Evolutionary conservation across 139 green algal species (phyloP).

Genomic region (Auxenochlorella pyrenoidosa): DNA sequence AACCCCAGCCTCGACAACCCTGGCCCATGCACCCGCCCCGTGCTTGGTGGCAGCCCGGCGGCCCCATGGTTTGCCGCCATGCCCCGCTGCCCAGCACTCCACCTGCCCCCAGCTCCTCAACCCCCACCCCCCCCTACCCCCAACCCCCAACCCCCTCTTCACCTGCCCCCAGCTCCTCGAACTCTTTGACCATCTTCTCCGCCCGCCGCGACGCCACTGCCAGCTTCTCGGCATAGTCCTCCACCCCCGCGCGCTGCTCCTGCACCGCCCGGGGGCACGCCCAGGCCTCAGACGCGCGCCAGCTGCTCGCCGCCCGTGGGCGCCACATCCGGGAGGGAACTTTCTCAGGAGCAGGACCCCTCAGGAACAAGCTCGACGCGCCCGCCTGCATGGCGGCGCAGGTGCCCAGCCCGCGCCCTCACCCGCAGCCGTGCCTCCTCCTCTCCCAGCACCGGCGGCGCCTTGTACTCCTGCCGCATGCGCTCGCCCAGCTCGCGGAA

Average conservation of each 20-base stretch:
- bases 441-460: constrained; percentile 46
- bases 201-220: constrained; percentile 57
- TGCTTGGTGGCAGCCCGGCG: too few species aligned
- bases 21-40: too few species aligned
- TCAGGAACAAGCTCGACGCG: too few species aligned
- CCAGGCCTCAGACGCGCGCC: too few species aligned
- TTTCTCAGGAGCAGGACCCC: too few species aligned
- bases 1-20: too few species aligned
- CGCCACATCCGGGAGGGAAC: too few species aligned
- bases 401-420: too few species aligned
- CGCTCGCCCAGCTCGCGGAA: constrained; percentile 76
- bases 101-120: background rate
- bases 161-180: constrained; percentile 66
- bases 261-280: constrained; percentile 12
- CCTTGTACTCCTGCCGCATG: constrained; percentile 49
- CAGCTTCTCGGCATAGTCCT: constrained; percentile 65
- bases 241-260: constrained; percentile 46
- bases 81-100: too few species aligned
- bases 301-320: too few species aligned
- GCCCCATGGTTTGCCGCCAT: too few species aligned
- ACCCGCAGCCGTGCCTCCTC: constrained; percentile 51
- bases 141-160: constrained; percentile 13
- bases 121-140: background rate
- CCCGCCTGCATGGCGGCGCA: too few species aligned
- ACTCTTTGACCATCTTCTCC: constrained; percentile 69